Conservation (phyloP, 2,329 filamentous ascomycete species). For the Colletotrichum neosansevieriae region DNA sequence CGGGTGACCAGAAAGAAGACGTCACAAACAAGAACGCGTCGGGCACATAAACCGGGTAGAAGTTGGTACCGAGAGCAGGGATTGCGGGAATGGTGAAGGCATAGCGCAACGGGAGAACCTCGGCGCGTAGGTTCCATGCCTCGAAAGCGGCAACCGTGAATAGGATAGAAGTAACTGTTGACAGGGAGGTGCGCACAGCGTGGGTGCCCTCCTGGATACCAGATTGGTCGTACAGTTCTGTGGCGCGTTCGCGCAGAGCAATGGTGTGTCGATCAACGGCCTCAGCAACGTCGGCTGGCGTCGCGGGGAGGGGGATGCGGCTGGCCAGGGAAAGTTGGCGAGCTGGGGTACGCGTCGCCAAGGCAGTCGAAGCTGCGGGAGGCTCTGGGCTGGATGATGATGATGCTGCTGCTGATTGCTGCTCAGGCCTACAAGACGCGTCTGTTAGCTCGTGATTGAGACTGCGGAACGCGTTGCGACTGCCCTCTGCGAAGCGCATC, state of each 20-base stretch:
- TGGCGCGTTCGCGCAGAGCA: conserved; percentile 74
- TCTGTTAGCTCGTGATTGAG: conserved; percentile 30
- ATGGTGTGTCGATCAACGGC: conserved; percentile 79
- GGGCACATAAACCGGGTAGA: conserved; percentile 76
- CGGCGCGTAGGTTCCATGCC: conserved; percentile 74
- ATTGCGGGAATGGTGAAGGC: conserved; percentile 79
- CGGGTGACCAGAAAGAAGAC: conserved; percentile 84
- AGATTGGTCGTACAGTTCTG: conserved; percentile 72
- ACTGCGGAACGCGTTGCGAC: conserved; percentile 17
- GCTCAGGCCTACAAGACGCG: conserved; percentile 14
- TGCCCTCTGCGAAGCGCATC: background rate
- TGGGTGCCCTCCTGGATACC: conserved; percentile 75
- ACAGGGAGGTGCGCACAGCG: conserved; percentile 76
- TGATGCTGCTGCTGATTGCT: conserved; percentile 18
- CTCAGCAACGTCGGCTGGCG: conserved; percentile 81
- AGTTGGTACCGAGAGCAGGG: conserved; percentile 64
- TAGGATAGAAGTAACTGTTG: conserved; percentile 79
- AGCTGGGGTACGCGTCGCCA: conserved; percentile 60
- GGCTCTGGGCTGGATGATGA: conserved; percentile 43
- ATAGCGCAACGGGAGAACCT: conserved; percentile 78
- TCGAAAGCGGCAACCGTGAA: conserved; percentile 77
- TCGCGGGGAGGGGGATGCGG: conserved; percentile 81
- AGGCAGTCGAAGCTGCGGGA: conserved; percentile 56
- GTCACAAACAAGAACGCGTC: conserved; percentile 85
- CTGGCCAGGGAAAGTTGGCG: conserved; percentile 66